A percentile compares a stretch with the other conserved stretches of the same genome.
phyloP scores from a whole-genome alignment of 139 green algal species.

The Chlamydomonas sp. region DNA sequence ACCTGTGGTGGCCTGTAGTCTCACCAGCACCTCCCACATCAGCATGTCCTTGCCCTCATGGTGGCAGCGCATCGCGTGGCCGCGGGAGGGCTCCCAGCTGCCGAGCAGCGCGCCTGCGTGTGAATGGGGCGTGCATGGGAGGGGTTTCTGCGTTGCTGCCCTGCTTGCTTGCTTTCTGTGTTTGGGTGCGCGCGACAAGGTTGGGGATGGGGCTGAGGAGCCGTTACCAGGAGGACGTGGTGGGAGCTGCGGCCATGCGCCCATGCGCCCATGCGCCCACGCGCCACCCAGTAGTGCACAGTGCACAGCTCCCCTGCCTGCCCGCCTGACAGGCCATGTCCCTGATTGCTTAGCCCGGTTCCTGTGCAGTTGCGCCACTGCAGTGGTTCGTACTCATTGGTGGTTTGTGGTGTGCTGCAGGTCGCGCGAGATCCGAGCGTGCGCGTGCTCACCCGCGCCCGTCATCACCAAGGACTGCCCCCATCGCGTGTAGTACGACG shows the following conservation, averaged over 20 bases:
- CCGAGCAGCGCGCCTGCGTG: slow-evolving; percentile 30
- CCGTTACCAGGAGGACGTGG: no score
- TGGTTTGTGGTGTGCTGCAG: no score
- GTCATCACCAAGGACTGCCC: slow-evolving; percentile 45
- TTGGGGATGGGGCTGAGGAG: no score
- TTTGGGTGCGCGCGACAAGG: no score
- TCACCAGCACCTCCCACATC: slow-evolving; percentile 55
- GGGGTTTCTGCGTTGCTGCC: no score
- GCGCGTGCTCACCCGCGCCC: slow-evolving; percentile 28
- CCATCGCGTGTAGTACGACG: slow-evolving; percentile 53
- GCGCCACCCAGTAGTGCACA: no score
- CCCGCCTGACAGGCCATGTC: background rate
- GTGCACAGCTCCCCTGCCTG: background rate
- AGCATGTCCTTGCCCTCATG: slow-evolving; percentile 32
- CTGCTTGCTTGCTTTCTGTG: no score
- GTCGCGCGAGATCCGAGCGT: background rate
- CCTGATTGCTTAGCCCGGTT: background rate
- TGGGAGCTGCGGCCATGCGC: no score
- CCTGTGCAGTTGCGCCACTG: background rate
- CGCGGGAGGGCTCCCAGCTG: slow-evolving; percentile 25
- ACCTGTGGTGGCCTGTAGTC: no score
- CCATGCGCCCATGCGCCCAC: no score
- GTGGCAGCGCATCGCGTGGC: slow-evolving; percentile 40
- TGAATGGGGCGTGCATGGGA: background rate
- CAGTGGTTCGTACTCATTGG: no score